Evolutionary conservation across 2,329 filamentous ascomycete genomes (phyloP).

Genomic region (Emergomyces pasteurianus): DNA sequence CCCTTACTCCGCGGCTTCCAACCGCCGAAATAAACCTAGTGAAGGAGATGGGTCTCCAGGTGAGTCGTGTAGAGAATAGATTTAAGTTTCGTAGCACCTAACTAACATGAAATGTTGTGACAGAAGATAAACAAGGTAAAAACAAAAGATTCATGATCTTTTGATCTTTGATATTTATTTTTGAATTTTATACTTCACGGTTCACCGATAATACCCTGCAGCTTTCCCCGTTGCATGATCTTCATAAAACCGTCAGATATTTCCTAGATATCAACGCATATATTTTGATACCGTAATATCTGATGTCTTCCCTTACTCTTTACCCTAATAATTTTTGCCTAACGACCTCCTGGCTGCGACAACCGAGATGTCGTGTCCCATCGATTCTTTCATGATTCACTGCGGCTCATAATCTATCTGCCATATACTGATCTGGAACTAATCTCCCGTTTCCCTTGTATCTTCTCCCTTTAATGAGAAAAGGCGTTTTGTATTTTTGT

Average conservation of each 20-base stretch:
- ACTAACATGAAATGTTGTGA: not conserved
- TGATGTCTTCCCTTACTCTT: not conserved
- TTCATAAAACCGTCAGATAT: not conserved
- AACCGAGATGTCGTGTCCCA: not conserved
- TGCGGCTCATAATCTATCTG: not conserved
- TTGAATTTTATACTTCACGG: not conserved
- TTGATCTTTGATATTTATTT: conserved; percentile 4
- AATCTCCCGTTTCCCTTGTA: not conserved
- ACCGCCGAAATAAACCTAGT: not conserved
- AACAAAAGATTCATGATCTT: conserved; percentile 16
- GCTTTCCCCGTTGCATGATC: not conserved
- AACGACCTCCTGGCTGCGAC: not conserved
- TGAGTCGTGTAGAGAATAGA: not conserved
- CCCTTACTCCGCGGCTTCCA: conserved; percentile 18
- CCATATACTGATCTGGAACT: not conserved
- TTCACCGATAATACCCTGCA: not conserved
- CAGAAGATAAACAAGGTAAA: conserved; percentile 11
- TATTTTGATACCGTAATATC: not conserved
- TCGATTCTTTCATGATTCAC: not conserved
- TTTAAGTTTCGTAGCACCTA: not conserved
- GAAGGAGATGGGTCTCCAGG: not conserved
- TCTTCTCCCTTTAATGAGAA: not conserved
- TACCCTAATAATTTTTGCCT: not conserved
- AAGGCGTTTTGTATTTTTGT: not conserved
- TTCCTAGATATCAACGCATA: not conserved